phyloP scores from a whole-genome alignment of 2,329 filamentous ascomycete genomes.

The Mariannaea elegans region DNA sequence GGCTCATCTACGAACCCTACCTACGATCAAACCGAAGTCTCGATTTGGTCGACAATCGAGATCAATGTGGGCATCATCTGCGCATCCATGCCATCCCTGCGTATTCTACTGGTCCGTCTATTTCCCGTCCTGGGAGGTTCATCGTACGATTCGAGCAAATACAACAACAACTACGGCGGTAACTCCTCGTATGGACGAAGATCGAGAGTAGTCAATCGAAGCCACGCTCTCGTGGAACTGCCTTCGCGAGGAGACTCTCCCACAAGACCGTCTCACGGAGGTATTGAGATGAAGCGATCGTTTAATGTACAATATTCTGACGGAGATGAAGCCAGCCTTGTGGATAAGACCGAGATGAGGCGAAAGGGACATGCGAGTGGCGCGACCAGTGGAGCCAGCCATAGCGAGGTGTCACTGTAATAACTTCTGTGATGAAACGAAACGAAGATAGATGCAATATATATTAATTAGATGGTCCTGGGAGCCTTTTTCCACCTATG shows the following conservation, averaged over 20 bases:
- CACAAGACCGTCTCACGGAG: slow-evolving; percentile 30
- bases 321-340: slow-evolving; percentile 34
- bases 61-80: slow-evolving; percentile 22
- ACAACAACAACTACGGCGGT: slow-evolving; percentile 33
- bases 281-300: slow-evolving; percentile 36
- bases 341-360: slow-evolving; percentile 26
- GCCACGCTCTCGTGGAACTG: slow-evolving; percentile 30
- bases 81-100: slow-evolving; percentile 4
- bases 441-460: background rate
- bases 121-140: slow-evolving; percentile 39
- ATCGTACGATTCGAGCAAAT: slow-evolving; percentile 36
- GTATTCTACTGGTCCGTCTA: background rate
- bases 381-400: slow-evolving; percentile 11
- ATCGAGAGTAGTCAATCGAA: slow-evolving; percentile 32
- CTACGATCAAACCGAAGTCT: slow-evolving; percentile 36
- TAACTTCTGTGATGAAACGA: background rate
- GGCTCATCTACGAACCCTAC: slow-evolving; percentile 32
- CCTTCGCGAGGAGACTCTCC: slow-evolving; percentile 32
- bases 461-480: slow-evolving; percentile 4
- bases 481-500: background rate
- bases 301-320: slow-evolving; percentile 38
- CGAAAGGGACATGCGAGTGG: slow-evolving; percentile 1
- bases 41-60: slow-evolving; percentile 43
- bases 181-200: slow-evolving; percentile 32
- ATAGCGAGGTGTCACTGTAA: slow-evolving; percentile 22